Evolutionary conservation across 495 filamentous ascomycete genomes (phyloP), one percentile per base, ranked within the genome.

Genomic region (Jackrogersella multiformis): DNA sequence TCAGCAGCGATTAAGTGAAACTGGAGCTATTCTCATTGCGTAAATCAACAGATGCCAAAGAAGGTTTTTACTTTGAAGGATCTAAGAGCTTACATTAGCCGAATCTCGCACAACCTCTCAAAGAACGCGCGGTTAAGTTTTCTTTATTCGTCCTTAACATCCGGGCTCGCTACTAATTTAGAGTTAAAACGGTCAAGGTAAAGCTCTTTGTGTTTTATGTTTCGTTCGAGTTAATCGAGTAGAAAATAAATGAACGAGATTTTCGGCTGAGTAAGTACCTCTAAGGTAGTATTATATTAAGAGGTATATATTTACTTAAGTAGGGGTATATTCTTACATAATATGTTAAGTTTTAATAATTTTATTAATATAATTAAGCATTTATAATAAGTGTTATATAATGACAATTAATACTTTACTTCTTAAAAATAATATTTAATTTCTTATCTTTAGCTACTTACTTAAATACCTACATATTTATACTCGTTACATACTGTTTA

Each of bases 41-140:
- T 26, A 13, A 6, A 41, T 48, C 35, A 34, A 39, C 34, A n/a
- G 32, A 44, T 20, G 21, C 18, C 34, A 49, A 42, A 26, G 41
- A 55, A 64, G 59, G 60, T 59, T 59, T 59, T 53, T 35, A 28
- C 39, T 48, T 51, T 42, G 45, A 26, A 46, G n/a, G 38, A 44
- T 49, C 41, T 21, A 20, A 52, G 57, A 63, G 23, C 41, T 7
- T 56, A 42, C 24, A 21, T 28, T 23, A 42, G 34, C 45, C 28
- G 46, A 54, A 39, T 41, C 20, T 54, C 38, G 34, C 28, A 18
- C 38, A 51, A 36, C 44, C 23, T 44, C 18, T 20, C 4, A 2
- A 8, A 44, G 55, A 45, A 69, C 66, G 60, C 66, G 60, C 60
- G 60, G 57, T 56, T 35, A 51, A 52, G 35, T 64, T 46, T 45